These are phyloP conservation scores for rapeseed (Brassica napus) DNA, from an alignment of 345 rosid species.

Conservation along the genomic window DNA sequence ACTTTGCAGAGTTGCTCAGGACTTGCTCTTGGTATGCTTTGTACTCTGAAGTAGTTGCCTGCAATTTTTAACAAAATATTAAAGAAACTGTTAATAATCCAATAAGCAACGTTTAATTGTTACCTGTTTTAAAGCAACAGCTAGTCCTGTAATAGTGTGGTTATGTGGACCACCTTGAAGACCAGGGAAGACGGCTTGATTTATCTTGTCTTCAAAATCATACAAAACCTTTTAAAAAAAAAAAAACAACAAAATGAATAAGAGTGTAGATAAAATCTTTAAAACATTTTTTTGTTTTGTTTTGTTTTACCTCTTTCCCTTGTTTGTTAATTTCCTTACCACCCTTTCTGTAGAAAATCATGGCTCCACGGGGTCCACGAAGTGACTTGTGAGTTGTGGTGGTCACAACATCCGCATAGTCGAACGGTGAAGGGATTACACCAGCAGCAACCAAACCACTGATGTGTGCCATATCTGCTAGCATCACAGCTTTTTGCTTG, in stretches of 20 bases:
- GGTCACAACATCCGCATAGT: constrained; percentile 94
- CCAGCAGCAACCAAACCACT: constrained; percentile 97
- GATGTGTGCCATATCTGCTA: constrained; percentile 99
- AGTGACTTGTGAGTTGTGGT: constrained; percentile 99
- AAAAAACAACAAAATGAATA: not conserved
- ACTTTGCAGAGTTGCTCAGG: constrained; percentile 76
- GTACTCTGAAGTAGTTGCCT: constrained; percentile 94
- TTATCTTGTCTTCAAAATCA: constrained; percentile 94
- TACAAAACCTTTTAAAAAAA: constrained; percentile 64
- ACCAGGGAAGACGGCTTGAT: constrained; percentile 98
- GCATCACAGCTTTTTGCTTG: constrained; percentile 90
- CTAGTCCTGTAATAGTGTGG: constrained; percentile 96
- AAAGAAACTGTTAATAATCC: not conserved
- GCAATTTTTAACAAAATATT: constrained; percentile 19
- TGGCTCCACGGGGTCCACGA: constrained; percentile 99
- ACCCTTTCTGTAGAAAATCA: constrained; percentile 97
- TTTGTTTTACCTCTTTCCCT: constrained; percentile 68
- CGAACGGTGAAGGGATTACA: constrained; percentile 98
- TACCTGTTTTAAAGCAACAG: constrained; percentile 95
- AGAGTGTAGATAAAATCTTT: not conserved
- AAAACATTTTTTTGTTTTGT: not conserved
- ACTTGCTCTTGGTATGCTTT: constrained; percentile 98
- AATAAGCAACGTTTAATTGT: not conserved
- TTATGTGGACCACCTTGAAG: constrained; percentile 99
- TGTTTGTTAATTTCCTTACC: constrained; percentile 89